phyloP scores from a whole-genome alignment of 306 rosid species.

The Trichosanthes cucumerina region DNA sequence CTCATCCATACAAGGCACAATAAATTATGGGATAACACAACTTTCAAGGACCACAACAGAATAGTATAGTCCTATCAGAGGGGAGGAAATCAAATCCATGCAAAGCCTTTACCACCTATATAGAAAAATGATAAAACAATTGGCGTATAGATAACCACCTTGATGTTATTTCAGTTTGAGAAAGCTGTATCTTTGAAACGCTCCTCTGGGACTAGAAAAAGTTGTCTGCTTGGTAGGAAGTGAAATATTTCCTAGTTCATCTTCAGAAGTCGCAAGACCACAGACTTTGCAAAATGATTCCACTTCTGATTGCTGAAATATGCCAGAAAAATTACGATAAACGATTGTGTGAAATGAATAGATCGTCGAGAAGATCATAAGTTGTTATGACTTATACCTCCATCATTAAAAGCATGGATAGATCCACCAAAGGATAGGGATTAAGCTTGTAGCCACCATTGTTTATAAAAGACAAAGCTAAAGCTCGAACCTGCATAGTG shows the following conservation, averaged over 20 bases:
- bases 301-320: constrained; percentile 52
- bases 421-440: constrained; percentile 55
- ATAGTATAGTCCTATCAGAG: neutral
- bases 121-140: neutral
- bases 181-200: constrained; percentile 37
- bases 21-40: neutral
- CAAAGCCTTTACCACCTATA: neutral
- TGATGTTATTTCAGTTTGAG: constrained; percentile 41
- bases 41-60: neutral
- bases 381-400: constrained; percentile 38
- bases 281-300: constrained; percentile 58
- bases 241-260: constrained; percentile 55
- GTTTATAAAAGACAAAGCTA: constrained; percentile 68
- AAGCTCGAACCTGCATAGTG: constrained; percentile 43
- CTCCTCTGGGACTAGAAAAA: constrained; percentile 46
- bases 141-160: neutral
- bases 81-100: neutral
- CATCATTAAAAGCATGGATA: constrained; percentile 61
- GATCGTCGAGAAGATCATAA: neutral
- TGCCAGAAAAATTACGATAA: neutral
- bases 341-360: neutral
- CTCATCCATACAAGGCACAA: neutral
- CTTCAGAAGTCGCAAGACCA: constrained; percentile 42
- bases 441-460: constrained; percentile 79
- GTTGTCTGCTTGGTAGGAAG: constrained; percentile 70